Percentiles rank a stretch among this genome's conserved stretches.
phyloP scores from a whole-genome alignment of 371 early-diverging fungal genomes.

The Apophysomyces variabilis region DNA sequence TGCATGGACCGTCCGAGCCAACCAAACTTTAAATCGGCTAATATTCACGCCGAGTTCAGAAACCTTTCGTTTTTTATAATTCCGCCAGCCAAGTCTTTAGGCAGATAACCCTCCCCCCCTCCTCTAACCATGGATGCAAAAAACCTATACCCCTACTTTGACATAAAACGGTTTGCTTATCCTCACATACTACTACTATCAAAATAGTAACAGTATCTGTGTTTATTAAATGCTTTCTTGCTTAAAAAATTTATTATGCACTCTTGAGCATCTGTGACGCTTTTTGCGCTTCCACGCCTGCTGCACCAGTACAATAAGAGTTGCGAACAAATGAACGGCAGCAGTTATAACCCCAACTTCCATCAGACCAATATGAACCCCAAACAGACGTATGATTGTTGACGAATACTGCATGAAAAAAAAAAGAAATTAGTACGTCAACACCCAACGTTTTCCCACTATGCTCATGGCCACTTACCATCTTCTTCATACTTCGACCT shows the following conservation, averaged over 20 bases:
- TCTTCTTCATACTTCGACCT: constrained; percentile 93
- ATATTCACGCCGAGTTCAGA: constrained; percentile 1
- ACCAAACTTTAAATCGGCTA: constrained; percentile 10
- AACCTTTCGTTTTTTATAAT: neutral
- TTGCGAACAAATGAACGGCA: constrained; percentile 79
- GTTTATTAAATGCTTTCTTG: constrained; percentile 12
- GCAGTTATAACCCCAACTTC: constrained; percentile 96
- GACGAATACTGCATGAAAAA: constrained; percentile 49
- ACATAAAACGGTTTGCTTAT: no score
- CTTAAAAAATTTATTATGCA: constrained; percentile 9
- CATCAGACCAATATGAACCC: constrained; percentile 96
- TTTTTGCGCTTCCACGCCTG: constrained; percentile 76
- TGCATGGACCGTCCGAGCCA: constrained; percentile 8
- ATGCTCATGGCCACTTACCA: constrained; percentile 48
- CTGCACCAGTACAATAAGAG: constrained; percentile 84
- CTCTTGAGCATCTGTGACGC: constrained; percentile 30
- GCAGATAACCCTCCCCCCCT: neutral
- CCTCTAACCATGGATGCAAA: no score
- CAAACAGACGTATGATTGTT: constrained; percentile 90
- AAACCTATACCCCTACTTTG: no score
- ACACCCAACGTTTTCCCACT: neutral
- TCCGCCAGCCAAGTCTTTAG: neutral
- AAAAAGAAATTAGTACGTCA: constrained; percentile 11
- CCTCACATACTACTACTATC: no score
- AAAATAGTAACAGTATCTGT: no score